A percentile compares a stretch with the other conserved stretches of the same genome.
phyloP scores from a whole-genome alignment of 2,329 filamentous ascomycete species.

The Trichoderma semiorbis region DNA sequence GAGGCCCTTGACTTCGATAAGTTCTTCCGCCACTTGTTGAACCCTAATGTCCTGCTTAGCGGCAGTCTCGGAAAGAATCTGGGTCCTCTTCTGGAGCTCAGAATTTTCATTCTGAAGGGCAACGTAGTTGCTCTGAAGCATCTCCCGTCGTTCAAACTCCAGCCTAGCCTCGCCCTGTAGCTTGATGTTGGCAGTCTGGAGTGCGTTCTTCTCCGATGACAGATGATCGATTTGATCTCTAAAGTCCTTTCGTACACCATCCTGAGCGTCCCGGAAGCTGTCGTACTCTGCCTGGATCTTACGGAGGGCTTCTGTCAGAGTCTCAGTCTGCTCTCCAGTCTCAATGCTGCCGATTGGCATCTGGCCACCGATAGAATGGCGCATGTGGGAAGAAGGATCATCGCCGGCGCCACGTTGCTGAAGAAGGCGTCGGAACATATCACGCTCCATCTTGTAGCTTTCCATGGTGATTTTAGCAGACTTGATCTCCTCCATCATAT shows the following conservation, averaged over 20 bases:
- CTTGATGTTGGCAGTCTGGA: conserved; percentile 79
- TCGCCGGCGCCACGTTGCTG: conserved; percentile 61
- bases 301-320: conserved; percentile 73
- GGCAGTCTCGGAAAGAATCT: conserved; percentile 72
- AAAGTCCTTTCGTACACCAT: conserved; percentile 74
- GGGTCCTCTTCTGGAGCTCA: conserved; percentile 80
- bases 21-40: conserved; percentile 88
- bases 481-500: conserved; percentile 78
- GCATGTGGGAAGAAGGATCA: conserved; percentile 67
- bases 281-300: conserved; percentile 91
- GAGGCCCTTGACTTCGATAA: conserved; percentile 78
- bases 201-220: conserved; percentile 73
- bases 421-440: conserved; percentile 95
- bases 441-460: conserved; percentile 91
- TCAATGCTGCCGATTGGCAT: conserved; percentile 59
- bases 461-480: conserved; percentile 80
- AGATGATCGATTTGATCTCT: conserved; percentile 81
- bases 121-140: conserved; percentile 82
- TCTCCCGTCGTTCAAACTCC: conserved; percentile 79
- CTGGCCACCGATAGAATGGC: conserved; percentile 63
- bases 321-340: conserved; percentile 51
- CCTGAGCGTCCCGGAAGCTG: conserved; percentile 79
- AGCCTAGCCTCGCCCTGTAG: conserved; percentile 77
- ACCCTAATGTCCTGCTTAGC: conserved; percentile 87
- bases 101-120: conserved; percentile 80